Evolutionary conservation across 106 monocot genomes (phyloP).

Genomic region (Dendrobium huoshanense): DNA sequence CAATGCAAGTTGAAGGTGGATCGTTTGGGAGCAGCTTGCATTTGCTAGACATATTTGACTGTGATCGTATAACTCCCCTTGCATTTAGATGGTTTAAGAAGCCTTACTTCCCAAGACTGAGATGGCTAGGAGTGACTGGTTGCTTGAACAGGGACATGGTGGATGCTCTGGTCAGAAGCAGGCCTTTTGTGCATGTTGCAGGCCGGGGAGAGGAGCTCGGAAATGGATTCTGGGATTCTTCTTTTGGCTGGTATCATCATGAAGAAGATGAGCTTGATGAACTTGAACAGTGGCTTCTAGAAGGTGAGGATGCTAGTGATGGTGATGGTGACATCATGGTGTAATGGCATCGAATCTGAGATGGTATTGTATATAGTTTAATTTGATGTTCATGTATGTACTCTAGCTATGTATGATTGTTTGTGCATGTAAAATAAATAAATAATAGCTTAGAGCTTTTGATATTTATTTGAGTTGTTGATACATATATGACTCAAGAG

Average conservation of each 20-base stretch:
- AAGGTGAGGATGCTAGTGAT: conserved; percentile 38
- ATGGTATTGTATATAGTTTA: too few species aligned
- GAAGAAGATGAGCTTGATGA: conserved; percentile 88
- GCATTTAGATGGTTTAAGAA: conserved; percentile 91
- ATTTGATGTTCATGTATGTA: too few species aligned
- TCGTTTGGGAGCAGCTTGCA: conserved; percentile 66
- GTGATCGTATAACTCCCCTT: conserved; percentile 74
- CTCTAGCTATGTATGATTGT: too few species aligned
- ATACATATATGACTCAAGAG: too few species aligned
- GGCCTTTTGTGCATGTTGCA: conserved; percentile 65
- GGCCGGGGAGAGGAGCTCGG: conserved; percentile 83
- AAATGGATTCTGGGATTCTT: conserved; percentile 46
- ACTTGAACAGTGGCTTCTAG: conserved; percentile 80
- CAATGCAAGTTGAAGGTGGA: conserved; percentile 72
- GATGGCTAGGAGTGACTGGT: conserved; percentile 87
- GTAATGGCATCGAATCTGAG: background rate
- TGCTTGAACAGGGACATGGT: conserved; percentile 84
- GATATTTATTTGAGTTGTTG: too few species aligned
- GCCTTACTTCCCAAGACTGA: conserved; percentile 84
- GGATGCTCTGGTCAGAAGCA: conserved; percentile 60
- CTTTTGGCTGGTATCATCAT: conserved; percentile 42
- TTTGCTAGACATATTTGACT: conserved; percentile 75
- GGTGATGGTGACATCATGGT: conserved; percentile 23
- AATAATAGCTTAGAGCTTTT: too few species aligned
- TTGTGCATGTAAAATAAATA: too few species aligned